A percentile compares a stretch with the other conserved stretches of the same genome.
These are phyloP conservation scores for Pseudozyma thailandica DNA, from an alignment of 1,284 basidiomycete species.

Conservation along the genomic window DNA sequence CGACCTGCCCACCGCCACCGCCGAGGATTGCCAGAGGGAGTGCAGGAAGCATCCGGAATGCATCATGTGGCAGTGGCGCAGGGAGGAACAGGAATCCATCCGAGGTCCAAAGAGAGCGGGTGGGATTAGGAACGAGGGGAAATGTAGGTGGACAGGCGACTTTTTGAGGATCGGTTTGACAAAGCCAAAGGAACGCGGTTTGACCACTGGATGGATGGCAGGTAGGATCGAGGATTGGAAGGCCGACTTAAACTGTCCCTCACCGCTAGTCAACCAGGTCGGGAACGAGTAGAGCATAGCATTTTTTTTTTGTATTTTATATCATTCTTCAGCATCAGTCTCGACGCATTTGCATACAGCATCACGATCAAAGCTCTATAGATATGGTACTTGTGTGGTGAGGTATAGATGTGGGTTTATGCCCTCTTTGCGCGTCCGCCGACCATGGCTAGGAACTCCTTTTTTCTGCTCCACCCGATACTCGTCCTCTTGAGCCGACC, in stretches of 20 bases:
- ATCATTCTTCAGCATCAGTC: no score
- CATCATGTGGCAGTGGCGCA: constrained; percentile 35
- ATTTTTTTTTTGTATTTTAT: no score
- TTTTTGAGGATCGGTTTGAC: constrained; percentile 32
- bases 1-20: neutral
- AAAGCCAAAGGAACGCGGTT: constrained; percentile 8
- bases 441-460: constrained; percentile 22
- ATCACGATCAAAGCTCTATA: no score
- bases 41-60: constrained; percentile 15
- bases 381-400: neutral
- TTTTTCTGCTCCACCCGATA: constrained; percentile 19
- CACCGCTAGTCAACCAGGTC: neutral
- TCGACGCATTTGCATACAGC: no score
- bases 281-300: no score
- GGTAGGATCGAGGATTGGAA: constrained; percentile 24
- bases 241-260: constrained; percentile 1
- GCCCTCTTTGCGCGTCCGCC: neutral
- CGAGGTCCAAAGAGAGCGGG: neutral
- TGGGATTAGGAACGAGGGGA: constrained; percentile 6
- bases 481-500: constrained; percentile 24
- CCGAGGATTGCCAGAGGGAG: constrained; percentile 10
- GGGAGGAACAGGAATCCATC: neutral
- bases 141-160: constrained; percentile 27
- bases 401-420: neutral
- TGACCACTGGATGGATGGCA: constrained; percentile 40